Percentiles rank a stretch among this genome's conserved stretches.
phyloP scores from a whole-genome alignment of 1,139 yeast genomes.

The Arxiozyma slooffiae region DNA sequence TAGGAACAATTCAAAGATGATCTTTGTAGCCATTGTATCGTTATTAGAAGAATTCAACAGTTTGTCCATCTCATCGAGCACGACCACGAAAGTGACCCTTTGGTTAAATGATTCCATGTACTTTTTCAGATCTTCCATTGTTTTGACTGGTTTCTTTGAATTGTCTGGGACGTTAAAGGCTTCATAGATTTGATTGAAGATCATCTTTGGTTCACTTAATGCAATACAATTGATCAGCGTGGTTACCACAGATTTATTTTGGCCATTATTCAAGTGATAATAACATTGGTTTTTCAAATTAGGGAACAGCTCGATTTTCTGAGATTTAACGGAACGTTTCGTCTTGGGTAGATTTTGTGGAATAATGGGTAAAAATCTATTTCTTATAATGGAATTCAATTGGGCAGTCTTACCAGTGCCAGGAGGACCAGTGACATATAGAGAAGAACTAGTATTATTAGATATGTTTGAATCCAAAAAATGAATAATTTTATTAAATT shows the following conservation, averaged over 20 bases:
- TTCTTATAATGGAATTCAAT: constrained; percentile 39
- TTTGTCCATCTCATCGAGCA: constrained; percentile 86
- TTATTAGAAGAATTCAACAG: constrained; percentile 65
- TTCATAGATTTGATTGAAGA: constrained; percentile 23
- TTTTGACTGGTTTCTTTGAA: constrained; percentile 11
- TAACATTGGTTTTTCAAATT: constrained; percentile 15
- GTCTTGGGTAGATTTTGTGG: too few relatives aligned
- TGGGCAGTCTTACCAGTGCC: constrained; percentile 97
- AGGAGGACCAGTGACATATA: constrained; percentile 96
- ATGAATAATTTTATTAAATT: constrained; percentile 41
- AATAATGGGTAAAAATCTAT: constrained; percentile 20
- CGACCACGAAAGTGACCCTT: constrained; percentile 37
- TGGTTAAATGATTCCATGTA: constrained; percentile 20
- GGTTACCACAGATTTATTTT: constrained; percentile 17
- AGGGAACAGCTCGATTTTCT: background rate
- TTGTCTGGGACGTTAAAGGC: constrained; percentile 10
- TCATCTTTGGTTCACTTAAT: constrained; percentile 20
- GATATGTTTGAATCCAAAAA: constrained; percentile 40
- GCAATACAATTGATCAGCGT: constrained; percentile 29
- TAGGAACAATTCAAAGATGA: constrained; percentile 62
- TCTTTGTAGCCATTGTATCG: constrained; percentile 22
- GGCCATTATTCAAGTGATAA: constrained; percentile 15
- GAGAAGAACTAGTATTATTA: constrained; percentile 43
- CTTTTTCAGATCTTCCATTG: constrained; percentile 20
- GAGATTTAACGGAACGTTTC: too few relatives aligned